These are phyloP conservation scores for Fusarium verrucosum DNA, from an alignment of 2,329 filamentous ascomycete genomes.

Conservation along the genomic window DNA sequence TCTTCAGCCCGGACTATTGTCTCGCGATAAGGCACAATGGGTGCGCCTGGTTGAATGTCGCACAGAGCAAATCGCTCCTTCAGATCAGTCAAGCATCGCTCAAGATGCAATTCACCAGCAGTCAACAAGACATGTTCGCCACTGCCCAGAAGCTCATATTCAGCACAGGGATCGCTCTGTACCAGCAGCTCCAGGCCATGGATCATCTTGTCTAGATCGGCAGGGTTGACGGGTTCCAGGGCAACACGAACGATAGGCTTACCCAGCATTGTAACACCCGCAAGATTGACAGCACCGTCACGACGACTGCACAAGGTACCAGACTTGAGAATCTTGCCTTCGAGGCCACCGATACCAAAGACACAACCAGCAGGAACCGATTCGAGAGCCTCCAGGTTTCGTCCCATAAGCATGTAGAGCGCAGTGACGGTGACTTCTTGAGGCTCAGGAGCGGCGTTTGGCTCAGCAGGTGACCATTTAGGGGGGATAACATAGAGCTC, in stretches of 20 bases:
- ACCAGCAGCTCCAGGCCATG: slow-evolving; percentile 85
- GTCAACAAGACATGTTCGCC: slow-evolving; percentile 96
- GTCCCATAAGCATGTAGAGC: slow-evolving; percentile 95
- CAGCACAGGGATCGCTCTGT: slow-evolving; percentile 93
- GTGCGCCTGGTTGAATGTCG: slow-evolving; percentile 91
- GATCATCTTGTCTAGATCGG: slow-evolving; percentile 95
- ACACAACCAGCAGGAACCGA: slow-evolving; percentile 93
- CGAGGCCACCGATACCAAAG: slow-evolving; percentile 92
- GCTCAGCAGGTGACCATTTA: slow-evolving; percentile 87
- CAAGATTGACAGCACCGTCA: slow-evolving; percentile 88
- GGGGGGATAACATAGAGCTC: slow-evolving; percentile 90
- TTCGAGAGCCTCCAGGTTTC: slow-evolving; percentile 81
- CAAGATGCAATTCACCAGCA: slow-evolving; percentile 92
- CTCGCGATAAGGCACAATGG: slow-evolving; percentile 95
- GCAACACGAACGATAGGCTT: slow-evolving; percentile 96
- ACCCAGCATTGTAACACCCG: slow-evolving; percentile 80
- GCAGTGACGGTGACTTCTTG: slow-evolving; percentile 86
- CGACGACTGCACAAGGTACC: slow-evolving; percentile 91
- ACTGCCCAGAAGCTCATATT: slow-evolving; percentile 91
- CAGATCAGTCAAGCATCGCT: slow-evolving; percentile 92
- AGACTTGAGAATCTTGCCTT: slow-evolving; percentile 93
- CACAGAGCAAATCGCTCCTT: slow-evolving; percentile 92
- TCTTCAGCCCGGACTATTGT: slow-evolving; percentile 88
- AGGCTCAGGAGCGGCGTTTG: slow-evolving; percentile 76
- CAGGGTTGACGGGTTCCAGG: slow-evolving; percentile 90